Conservation (phyloP, 176 grass and related monocot species). For the Bromus sterilis region DNA sequence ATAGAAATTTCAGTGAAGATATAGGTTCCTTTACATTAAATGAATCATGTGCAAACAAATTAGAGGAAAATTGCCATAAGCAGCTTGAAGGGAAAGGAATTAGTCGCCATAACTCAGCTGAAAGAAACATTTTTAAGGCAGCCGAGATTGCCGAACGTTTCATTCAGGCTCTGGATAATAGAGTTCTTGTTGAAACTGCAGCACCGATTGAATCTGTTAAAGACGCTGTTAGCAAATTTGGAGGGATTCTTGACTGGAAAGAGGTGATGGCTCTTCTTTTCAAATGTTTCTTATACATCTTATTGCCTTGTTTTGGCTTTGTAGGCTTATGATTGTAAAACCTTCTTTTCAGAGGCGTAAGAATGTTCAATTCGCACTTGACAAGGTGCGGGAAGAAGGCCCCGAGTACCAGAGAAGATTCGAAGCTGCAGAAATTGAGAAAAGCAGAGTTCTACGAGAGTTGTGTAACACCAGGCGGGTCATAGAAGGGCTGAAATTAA, state of each 20-base stretch:
- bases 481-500: slow-evolving; percentile 66
- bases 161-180: slow-evolving; percentile 38
- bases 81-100: neutral
- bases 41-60: slow-evolving; percentile 19
- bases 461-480: slow-evolving; percentile 26
- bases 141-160: slow-evolving; percentile 37
- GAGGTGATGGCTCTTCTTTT: slow-evolving; percentile 36
- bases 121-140: slow-evolving; percentile 32
- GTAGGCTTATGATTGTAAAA: neutral
- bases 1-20: slow-evolving; percentile 34
- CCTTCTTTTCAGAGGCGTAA: slow-evolving; percentile 48
- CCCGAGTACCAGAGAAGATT: slow-evolving; percentile 40
- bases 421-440: slow-evolving; percentile 34
- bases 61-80: neutral
- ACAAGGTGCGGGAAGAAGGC: slow-evolving; percentile 38
- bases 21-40: slow-evolving; percentile 22
- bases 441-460: slow-evolving; percentile 38
- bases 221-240: slow-evolving; percentile 76
- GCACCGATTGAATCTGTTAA: slow-evolving; percentile 87
- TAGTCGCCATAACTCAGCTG: slow-evolving; percentile 30
- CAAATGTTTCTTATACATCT: neutral
- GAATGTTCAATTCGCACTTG: slow-evolving; percentile 47
- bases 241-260: slow-evolving; percentile 81
- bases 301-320: neutral
- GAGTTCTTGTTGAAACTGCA: slow-evolving; percentile 45